These are phyloP conservation scores for Zymoseptoria ardabiliae DNA, from an alignment of 2,329 filamentous ascomycete genomes.

Conservation along the genomic window DNA sequence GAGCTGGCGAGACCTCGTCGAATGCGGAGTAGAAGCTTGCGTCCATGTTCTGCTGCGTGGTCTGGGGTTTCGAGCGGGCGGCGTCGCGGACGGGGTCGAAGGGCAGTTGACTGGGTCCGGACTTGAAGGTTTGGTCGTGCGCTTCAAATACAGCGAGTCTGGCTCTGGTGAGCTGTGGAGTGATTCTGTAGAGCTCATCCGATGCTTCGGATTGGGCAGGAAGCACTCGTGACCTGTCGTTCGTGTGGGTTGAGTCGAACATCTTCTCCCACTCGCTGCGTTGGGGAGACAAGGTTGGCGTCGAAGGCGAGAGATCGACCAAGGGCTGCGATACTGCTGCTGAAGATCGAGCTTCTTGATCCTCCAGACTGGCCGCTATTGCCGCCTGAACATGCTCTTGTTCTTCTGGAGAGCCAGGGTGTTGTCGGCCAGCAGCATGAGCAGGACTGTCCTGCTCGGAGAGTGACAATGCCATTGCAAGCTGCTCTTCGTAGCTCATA, in stretches of 20 bases:
- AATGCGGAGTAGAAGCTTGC: slow-evolving; percentile 27
- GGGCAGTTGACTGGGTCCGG: slow-evolving; percentile 4
- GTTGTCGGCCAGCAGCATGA: background rate
- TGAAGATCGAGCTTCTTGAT: slow-evolving; percentile 21
- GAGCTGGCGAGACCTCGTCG: slow-evolving; percentile 15
- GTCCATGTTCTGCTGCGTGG: slow-evolving; percentile 14
- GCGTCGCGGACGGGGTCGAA: slow-evolving; percentile 30
- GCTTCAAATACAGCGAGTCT: slow-evolving; percentile 22
- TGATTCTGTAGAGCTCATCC: slow-evolving; percentile 28
- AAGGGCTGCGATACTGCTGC: slow-evolving; percentile 17
- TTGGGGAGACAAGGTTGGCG: slow-evolving; percentile 11
- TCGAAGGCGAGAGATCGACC: slow-evolving; percentile 22
- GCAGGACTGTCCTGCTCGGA: slow-evolving; percentile 28
- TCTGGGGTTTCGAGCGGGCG: slow-evolving; percentile 12
- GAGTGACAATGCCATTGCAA: slow-evolving; percentile 31
- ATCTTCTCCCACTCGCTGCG: slow-evolving; percentile 17
- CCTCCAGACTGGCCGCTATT: slow-evolving; percentile 29
- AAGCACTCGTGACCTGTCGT: slow-evolving; percentile 6
- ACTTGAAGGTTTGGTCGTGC: slow-evolving; percentile 6
- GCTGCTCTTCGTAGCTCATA: slow-evolving; percentile 31
- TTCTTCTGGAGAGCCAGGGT: slow-evolving; percentile 13
- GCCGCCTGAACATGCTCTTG: slow-evolving; percentile 27
- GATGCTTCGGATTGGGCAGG: slow-evolving; percentile 15
- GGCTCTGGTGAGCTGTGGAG: slow-evolving; percentile 28
- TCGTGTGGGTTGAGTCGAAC: slow-evolving; percentile 13